Percentiles rank a stretch among this genome's conserved stretches.
These are phyloP conservation scores for Penicillium robsamsonii DNA, from an alignment of 495 filamentous ascomycete genomes.

Conservation along the genomic window DNA sequence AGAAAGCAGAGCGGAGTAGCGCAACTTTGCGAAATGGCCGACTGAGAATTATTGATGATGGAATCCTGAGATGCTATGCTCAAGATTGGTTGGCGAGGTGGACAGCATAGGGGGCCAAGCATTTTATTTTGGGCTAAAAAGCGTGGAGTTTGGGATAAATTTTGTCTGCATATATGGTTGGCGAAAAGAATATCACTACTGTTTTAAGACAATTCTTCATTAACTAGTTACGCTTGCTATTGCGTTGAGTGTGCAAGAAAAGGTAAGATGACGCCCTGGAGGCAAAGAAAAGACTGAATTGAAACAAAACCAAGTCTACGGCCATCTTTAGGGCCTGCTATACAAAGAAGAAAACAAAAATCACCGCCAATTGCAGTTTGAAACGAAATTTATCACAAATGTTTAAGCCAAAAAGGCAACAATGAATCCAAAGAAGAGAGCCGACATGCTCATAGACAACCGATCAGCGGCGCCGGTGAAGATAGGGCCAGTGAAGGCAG, in stretches of 20 bases:
- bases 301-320: background rate
- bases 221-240: slow-evolving; percentile 8
- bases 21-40: slow-evolving; percentile 34
- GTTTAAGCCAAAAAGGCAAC: slow-evolving; percentile 22
- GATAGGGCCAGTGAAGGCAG: slow-evolving; percentile 33
- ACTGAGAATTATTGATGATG: slow-evolving; percentile 37
- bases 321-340: slow-evolving; percentile 10
- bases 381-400: background rate
- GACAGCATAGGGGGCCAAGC: slow-evolving; percentile 10
- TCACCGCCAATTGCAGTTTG: background rate
- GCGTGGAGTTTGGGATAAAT: background rate
- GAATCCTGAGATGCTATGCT: slow-evolving; percentile 37
- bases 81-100: slow-evolving; percentile 38
- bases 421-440: slow-evolving; percentile 20
- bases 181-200: too few relatives aligned
- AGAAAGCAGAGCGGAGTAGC: slow-evolving; percentile 39
- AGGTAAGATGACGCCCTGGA: background rate
- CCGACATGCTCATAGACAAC: slow-evolving; percentile 22
- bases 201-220: background rate
- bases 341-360: slow-evolving; percentile 12
- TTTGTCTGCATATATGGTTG: background rate
- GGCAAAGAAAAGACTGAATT: background rate
- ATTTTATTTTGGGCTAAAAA: background rate
- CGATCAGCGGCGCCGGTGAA: slow-evolving; percentile 33
- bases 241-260: background rate